Evolutionary conservation across 2,329 filamentous ascomycete genomes (phyloP).

Genomic region (Ceratocystis harringtonii): DNA sequence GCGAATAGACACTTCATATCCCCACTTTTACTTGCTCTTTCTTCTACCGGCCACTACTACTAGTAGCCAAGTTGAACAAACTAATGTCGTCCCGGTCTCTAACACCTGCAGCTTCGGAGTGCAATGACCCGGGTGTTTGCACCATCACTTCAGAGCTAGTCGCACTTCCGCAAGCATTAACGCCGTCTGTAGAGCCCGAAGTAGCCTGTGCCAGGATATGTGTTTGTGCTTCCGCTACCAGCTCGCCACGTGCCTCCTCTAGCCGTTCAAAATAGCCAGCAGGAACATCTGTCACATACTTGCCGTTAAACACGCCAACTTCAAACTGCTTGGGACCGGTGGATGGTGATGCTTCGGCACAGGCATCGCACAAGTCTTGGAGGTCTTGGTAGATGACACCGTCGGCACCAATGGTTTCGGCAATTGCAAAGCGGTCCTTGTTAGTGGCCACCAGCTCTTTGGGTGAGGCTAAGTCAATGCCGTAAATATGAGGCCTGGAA

Average conservation of each 20-base stretch:
- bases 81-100: conserved; percentile 15
- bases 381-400: conserved; percentile 47
- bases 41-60: conserved; percentile 7
- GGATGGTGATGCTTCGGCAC: conserved; percentile 46
- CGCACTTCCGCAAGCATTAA: conserved; percentile 8
- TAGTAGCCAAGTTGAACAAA: conserved; percentile 14
- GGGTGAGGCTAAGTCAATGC: conserved; percentile 34
- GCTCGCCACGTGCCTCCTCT: conserved; percentile 55
- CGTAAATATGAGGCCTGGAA: conserved; percentile 64
- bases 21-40: background rate
- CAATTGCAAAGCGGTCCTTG: conserved; percentile 29
- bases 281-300: conserved; percentile 68
- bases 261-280: conserved; percentile 72
- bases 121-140: conserved; percentile 8
- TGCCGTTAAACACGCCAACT: conserved; percentile 80
- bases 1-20: background rate
- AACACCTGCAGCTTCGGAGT: conserved; percentile 11
- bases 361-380: conserved; percentile 64
- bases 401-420: conserved; percentile 30
- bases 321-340: conserved; percentile 57
- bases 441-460: conserved; percentile 30
- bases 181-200: conserved; percentile 3
- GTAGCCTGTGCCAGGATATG: conserved; percentile 6
- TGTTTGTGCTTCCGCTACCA: conserved; percentile 20
- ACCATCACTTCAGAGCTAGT: background rate